Evolutionary conservation across 768 basidiomycete species (phyloP).

Genomic region (Amanita fuliginea): DNA sequence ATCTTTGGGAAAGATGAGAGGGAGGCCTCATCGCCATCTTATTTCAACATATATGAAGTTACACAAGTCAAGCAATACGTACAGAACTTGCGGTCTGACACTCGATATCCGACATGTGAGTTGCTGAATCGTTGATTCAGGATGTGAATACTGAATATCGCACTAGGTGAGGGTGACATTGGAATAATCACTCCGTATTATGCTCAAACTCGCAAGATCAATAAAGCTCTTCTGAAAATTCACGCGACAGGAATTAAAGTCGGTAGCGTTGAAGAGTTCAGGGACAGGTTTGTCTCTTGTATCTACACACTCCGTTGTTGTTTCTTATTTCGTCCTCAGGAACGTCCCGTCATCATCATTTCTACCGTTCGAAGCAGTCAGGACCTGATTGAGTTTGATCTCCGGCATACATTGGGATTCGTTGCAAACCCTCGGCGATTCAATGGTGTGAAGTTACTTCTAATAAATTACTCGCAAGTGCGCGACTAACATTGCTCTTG

Average conservation of each 20-base stretch:
- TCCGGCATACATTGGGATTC: constrained; percentile 46
- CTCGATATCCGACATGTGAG: constrained; percentile 29
- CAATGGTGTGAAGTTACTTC: constrained; percentile 30
- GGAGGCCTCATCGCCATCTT: constrained; percentile 57
- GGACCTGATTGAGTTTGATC: constrained; percentile 37
- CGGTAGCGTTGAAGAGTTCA: constrained; percentile 61
- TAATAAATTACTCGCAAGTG: background rate
- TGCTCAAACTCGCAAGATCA: constrained; percentile 48
- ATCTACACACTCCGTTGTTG: no score
- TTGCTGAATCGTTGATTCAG: constrained; percentile 1
- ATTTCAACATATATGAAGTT: constrained; percentile 57
- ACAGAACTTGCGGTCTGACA: constrained; percentile 22
- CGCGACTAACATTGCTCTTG: background rate
- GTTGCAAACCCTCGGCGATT: constrained; percentile 44
- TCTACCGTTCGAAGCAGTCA: constrained; percentile 47
- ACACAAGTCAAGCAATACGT: constrained; percentile 42
- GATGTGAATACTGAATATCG: background rate
- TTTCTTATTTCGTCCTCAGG: constrained; percentile 18
- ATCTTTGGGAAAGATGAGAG: constrained; percentile 51
- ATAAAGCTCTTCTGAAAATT: constrained; percentile 15
- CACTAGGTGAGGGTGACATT: constrained; percentile 30
- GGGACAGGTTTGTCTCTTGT: constrained; percentile 25
- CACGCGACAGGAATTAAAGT: constrained; percentile 34
- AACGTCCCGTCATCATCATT: constrained; percentile 46
- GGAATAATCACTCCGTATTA: constrained; percentile 60